phyloP scores from a whole-genome alignment of 179 eudicot species.

The Corrigiola litoralis region DNA sequence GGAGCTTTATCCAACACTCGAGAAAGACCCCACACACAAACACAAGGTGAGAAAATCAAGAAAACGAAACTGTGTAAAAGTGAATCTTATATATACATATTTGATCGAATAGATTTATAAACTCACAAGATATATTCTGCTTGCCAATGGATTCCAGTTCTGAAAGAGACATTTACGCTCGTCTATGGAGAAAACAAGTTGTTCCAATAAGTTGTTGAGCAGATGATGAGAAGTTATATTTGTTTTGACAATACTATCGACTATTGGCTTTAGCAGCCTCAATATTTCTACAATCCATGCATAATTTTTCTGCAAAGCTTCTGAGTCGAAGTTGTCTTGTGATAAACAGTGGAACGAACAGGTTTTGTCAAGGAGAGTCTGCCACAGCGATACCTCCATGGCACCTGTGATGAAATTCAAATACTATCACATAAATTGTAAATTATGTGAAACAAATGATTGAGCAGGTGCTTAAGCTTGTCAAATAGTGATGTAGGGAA shows the following conservation, averaged over 20 bases:
- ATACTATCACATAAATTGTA: too few species aligned
- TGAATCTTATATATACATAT: too few species aligned
- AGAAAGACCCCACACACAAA: too few species aligned
- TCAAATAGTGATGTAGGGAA: too few species aligned
- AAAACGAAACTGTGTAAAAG: not conserved
- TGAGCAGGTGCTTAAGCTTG: too few species aligned
- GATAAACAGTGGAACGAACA: conserved; percentile 38
- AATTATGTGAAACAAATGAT: too few species aligned
- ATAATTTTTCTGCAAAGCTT: conserved; percentile 46
- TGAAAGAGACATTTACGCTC: conserved; percentile 51
- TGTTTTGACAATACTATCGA: conserved; percentile 40
- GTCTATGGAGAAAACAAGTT: conserved; percentile 33
- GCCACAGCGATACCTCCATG: conserved; percentile 65
- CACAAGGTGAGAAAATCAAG: not conserved
- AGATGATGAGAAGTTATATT: conserved; percentile 38
- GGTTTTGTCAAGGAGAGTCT: conserved; percentile 45
- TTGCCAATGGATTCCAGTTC: conserved; percentile 59
- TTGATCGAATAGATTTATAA: not conserved
- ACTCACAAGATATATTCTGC: conserved; percentile 72
- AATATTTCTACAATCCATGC: conserved; percentile 47
- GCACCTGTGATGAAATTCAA: conserved; percentile 28
- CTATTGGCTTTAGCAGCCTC: conserved; percentile 49
- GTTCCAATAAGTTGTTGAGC: conserved; percentile 38
- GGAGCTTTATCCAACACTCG: too few species aligned
- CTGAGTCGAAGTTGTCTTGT: conserved; percentile 37